Conservation (phyloP, 2,329 filamentous ascomycete species). For the Trichoderma koningiopsis region DNA sequence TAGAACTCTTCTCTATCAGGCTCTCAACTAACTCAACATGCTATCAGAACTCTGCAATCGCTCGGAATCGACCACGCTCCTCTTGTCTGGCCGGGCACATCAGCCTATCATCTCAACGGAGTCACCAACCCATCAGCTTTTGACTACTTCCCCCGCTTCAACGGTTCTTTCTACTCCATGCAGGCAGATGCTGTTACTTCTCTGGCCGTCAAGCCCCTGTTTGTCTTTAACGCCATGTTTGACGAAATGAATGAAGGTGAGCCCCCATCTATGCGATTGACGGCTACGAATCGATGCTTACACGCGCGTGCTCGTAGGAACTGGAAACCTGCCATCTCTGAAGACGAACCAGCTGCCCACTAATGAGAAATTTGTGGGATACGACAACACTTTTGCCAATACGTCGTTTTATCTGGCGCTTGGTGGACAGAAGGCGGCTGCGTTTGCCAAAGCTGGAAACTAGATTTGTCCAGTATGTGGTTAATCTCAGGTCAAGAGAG, state of each 20-base stretch:
- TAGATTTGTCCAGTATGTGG: neutral
- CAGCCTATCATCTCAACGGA: slow-evolving; percentile 23
- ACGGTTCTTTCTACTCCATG: slow-evolving; percentile 22
- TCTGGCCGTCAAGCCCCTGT: neutral
- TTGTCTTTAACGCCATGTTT: slow-evolving; percentile 24
- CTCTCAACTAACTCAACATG: neutral
- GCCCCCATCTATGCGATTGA: neutral
- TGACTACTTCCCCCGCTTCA: slow-evolving; percentile 22
- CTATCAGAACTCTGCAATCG: slow-evolving; percentile 1
- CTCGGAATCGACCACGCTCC: slow-evolving; percentile 22
- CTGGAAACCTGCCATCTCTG: slow-evolving; percentile 8
- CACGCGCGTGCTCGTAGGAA: neutral
- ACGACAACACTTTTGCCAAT: slow-evolving; percentile 13
- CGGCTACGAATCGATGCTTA: neutral
- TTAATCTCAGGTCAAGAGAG: neutral
- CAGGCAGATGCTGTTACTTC: slow-evolving; percentile 18
- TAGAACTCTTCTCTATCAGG: neutral
- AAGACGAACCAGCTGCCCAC: slow-evolving; percentile 17
- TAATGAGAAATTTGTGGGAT: slow-evolving; percentile 23
- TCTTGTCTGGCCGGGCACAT: slow-evolving; percentile 18
- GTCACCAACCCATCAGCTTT: slow-evolving; percentile 6
- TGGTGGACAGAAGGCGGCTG: slow-evolving; percentile 16
- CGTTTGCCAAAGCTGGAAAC: slow-evolving; percentile 4
- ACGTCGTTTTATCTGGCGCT: slow-evolving; percentile 8
- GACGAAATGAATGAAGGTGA: slow-evolving; percentile 20